Conservation (phyloP, 2,329 filamentous ascomycete genomes). For the Hypoxylon sp. region DNA sequence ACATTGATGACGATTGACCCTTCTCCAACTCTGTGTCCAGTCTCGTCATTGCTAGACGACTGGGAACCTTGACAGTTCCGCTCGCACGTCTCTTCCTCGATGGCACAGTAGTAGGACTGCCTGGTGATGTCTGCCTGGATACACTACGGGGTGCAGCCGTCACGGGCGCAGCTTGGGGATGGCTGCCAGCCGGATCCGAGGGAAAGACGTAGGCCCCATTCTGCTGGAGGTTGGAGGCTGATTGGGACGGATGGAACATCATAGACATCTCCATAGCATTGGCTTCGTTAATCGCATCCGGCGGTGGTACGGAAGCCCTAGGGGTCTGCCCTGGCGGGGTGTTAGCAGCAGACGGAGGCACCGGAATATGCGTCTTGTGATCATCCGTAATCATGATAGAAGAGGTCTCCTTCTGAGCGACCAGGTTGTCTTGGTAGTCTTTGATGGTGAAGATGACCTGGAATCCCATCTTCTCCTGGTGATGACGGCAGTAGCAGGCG, state of each 20-base stretch:
- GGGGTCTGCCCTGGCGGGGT: conserved; percentile 39
- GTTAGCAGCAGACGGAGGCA: too few species aligned
- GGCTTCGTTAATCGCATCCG: conserved; percentile 38
- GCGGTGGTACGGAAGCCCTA: conserved; percentile 27
- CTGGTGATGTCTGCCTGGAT: conserved; percentile 78
- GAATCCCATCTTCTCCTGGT: conserved; percentile 92
- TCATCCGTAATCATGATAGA: conserved; percentile 98
- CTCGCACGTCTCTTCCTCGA: conserved; percentile 86
- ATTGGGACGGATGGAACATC: conserved; percentile 65
- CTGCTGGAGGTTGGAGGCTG: conserved; percentile 69
- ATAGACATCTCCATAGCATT: conserved; percentile 48
- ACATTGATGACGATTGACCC: conserved; percentile 52
- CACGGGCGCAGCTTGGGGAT: conserved; percentile 51
- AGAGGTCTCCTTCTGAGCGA: conserved; percentile 85
- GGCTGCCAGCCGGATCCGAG: conserved; percentile 34
- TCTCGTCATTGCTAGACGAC: conserved; percentile 81
- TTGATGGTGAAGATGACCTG: conserved; percentile 94
- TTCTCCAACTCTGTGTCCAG: conserved; percentile 80
- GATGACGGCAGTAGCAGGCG: conserved; percentile 95
- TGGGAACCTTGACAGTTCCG: conserved; percentile 72
- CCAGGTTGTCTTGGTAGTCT: conserved; percentile 75
- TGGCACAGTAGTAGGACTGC: conserved; percentile 67
- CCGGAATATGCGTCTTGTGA: conserved; percentile 80
- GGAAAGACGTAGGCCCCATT: conserved; percentile 52
- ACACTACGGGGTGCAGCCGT: conserved; percentile 64